A percentile compares a stretch with the other conserved stretches of the same genome.
Evolutionary conservation across 306 rosid genomes (phyloP).

Genomic region (Vicia sativa): DNA sequence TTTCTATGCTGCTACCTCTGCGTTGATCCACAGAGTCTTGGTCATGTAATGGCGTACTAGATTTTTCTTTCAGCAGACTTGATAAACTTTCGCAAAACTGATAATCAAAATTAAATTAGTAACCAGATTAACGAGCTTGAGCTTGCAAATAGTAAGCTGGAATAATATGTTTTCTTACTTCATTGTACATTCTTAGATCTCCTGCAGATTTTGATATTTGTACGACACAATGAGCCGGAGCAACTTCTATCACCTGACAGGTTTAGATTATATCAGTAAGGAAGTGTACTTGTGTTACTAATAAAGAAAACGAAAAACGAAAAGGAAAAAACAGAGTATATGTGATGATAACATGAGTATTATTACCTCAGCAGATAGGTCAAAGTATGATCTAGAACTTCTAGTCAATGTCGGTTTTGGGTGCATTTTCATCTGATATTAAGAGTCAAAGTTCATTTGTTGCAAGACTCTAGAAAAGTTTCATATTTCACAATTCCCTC

Average conservation of each 20-base stretch:
- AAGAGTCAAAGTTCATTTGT: conserved; percentile 17
- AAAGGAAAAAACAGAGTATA: neutral
- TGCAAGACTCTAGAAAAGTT: conserved; percentile 7
- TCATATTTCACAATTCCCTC: neutral
- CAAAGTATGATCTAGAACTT: conserved; percentile 57
- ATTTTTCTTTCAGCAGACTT: conserved; percentile 51
- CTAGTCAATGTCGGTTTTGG: conserved; percentile 57
- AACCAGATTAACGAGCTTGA: conserved; percentile 14
- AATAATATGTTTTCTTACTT: conserved; percentile 46
- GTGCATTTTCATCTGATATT: conserved; percentile 66
- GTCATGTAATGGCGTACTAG: conserved; percentile 42
- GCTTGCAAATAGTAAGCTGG: conserved; percentile 6
- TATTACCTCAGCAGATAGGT: conserved; percentile 75
- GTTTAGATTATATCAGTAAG: conserved; percentile 31
- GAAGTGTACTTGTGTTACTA: conserved; percentile 1
- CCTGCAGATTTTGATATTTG: conserved; percentile 75
- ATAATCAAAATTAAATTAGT: conserved; percentile 38
- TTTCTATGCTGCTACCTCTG: conserved; percentile 18
- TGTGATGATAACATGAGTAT: conserved; percentile 21
- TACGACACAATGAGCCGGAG: conserved; percentile 77
- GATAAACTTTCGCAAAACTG: conserved; percentile 80
- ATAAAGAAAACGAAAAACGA: neutral
- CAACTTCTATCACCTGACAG: conserved; percentile 75
- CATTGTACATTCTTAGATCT: conserved; percentile 53
- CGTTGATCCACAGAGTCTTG: conserved; percentile 39